These are phyloP conservation scores for Simplicillium aogashimaense DNA, from an alignment of 2,329 filamentous ascomycete species.

Conservation along the genomic window DNA sequence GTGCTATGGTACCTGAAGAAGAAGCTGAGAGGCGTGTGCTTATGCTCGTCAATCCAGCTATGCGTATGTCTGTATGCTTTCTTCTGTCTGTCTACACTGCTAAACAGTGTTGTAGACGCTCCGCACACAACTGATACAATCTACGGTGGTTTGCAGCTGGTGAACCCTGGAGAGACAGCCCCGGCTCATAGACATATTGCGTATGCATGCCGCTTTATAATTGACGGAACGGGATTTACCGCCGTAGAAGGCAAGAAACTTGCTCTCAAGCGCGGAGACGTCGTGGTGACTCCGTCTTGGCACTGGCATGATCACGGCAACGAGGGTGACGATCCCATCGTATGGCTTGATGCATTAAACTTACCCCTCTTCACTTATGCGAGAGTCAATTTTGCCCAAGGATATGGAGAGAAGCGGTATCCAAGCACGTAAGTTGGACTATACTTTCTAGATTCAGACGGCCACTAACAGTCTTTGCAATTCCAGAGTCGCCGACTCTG, in stretches of 20 bases:
- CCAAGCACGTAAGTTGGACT: constrained; percentile 29
- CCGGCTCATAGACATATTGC: constrained; percentile 46
- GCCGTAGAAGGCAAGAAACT: constrained; percentile 45
- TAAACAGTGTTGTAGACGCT: constrained; percentile 21
- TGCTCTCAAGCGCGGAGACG: constrained; percentile 39
- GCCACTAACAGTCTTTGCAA: constrained; percentile 1
- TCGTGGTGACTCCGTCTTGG: constrained; percentile 48
- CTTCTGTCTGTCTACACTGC: background rate
- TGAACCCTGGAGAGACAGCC: constrained; percentile 45
- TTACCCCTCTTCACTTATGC: constrained; percentile 39
- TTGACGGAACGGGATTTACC: constrained; percentile 47
- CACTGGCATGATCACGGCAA: constrained; percentile 53
- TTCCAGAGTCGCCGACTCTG: constrained; percentile 20
- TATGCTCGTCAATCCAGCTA: constrained; percentile 29
- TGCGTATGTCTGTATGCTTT: constrained; percentile 13
- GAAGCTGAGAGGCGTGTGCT: constrained; percentile 30
- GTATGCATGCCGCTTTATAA: constrained; percentile 47
- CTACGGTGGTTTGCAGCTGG: constrained; percentile 46
- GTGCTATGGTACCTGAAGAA: constrained; percentile 23
- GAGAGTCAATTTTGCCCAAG: constrained; percentile 44
- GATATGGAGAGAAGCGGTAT: constrained; percentile 35
- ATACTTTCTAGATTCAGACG: background rate
- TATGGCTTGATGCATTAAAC: constrained; percentile 49
- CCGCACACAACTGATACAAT: constrained; percentile 49
- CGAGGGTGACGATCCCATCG: constrained; percentile 40